Conservation (phyloP, 805 yeast genomes). For the Debaryomyces maramus region DNA sequence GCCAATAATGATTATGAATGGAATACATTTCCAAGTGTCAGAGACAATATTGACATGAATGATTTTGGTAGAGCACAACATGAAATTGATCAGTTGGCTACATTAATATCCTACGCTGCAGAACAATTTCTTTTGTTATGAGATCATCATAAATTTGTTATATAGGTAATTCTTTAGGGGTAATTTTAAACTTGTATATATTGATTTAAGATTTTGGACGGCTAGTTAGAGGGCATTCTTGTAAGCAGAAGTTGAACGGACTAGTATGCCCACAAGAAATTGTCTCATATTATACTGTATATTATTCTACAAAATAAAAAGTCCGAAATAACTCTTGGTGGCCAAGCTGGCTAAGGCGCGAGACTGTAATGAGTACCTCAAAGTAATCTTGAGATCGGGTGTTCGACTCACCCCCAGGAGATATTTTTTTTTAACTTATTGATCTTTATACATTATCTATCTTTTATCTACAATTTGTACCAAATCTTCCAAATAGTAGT, state of each 20-base stretch:
- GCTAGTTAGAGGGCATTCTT: not conserved
- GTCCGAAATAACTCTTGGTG: slow-evolving; percentile 33
- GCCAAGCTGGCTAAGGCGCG: slow-evolving; percentile 49
- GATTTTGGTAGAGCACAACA: slow-evolving; percentile 56
- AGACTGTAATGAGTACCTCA: slow-evolving; percentile 37
- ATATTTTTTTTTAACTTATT: slow-evolving; percentile 17
- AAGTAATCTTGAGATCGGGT: slow-evolving; percentile 45
- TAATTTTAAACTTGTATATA: not conserved
- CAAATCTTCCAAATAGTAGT: slow-evolving; percentile 38
- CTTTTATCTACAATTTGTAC: slow-evolving; percentile 11
- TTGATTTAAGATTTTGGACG: too few relatives aligned
- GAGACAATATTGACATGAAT: slow-evolving; percentile 59
- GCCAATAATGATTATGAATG: slow-evolving; percentile 41
- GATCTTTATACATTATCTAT: not conserved
- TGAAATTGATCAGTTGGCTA: slow-evolving; percentile 47
- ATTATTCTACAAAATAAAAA: too few relatives aligned
- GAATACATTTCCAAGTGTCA: slow-evolving; percentile 73
- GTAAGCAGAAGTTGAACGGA: too few relatives aligned
- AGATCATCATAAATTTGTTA: not conserved
- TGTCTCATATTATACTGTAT: not conserved
- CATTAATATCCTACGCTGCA: slow-evolving; percentile 19
- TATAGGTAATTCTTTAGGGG: not conserved
- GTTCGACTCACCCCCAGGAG: slow-evolving; percentile 49
- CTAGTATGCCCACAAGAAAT: too few relatives aligned
- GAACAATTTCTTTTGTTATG: slow-evolving; percentile 7